Conservation (phyloP, 768 basidiomycete species). For the Ephemerocybe angulata region DNA sequence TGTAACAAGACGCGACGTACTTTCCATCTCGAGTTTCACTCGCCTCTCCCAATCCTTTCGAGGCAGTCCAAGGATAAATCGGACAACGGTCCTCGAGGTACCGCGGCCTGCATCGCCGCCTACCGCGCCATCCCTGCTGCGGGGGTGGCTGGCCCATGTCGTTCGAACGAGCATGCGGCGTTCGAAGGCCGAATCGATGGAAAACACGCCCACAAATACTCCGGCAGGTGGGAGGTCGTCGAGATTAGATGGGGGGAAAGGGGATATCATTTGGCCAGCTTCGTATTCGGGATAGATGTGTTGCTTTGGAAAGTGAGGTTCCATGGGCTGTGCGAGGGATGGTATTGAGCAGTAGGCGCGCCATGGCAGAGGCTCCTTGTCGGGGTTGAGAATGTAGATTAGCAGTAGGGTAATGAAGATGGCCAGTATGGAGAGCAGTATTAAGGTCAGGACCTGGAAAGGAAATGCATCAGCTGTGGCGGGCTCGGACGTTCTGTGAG, state of each 20-base stretch:
- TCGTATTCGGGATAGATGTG: conserved; percentile 39
- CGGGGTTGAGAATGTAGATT: conserved; percentile 92
- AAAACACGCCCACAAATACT: conserved; percentile 86
- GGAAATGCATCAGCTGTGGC: conserved; percentile 7
- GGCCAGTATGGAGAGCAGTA: conserved; percentile 77
- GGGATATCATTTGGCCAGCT: conserved; percentile 26
- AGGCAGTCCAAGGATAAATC: conserved; percentile 87
- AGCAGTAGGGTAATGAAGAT: conserved; percentile 81
- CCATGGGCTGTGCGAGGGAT: conserved; percentile 38
- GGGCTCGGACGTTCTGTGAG: neutral
- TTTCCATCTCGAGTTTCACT: conserved; percentile 85
- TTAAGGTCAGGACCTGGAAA: conserved; percentile 29
- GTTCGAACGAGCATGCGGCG: conserved; percentile 83
- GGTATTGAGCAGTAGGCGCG: conserved; percentile 85
- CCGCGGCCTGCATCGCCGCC: conserved; percentile 65
- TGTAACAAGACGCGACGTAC: conserved; percentile 43
- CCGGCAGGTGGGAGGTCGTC: conserved; percentile 79
- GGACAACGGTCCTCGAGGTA: conserved; percentile 79
- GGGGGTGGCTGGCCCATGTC: conserved; percentile 83
- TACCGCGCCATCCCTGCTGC: conserved; percentile 72
- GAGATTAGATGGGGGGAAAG: conserved; percentile 72
- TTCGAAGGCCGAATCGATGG: conserved; percentile 79
- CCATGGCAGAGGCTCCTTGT: conserved; percentile 94
- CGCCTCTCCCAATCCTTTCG: conserved; percentile 73
- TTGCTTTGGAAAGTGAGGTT: conserved; percentile 30